phyloP scores from a whole-genome alignment of 2,329 filamentous ascomycete genomes.

The Calonectria hongkongensis region DNA sequence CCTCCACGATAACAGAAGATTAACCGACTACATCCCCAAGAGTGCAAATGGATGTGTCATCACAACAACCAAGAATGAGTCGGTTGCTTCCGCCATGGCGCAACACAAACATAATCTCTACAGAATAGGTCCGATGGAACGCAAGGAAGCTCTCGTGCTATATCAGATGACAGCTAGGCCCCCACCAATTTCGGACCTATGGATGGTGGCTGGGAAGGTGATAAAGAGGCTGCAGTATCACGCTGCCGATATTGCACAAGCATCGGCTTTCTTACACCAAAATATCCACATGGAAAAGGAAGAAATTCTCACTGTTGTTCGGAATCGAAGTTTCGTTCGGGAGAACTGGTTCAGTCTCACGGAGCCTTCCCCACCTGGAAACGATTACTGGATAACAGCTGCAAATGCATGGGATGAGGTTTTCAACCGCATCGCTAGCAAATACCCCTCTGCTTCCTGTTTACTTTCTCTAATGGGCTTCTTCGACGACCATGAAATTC shows the following conservation, averaged over 20 bases:
- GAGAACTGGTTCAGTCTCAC: neutral
- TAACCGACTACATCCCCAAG: neutral
- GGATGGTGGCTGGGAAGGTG: slow-evolving; percentile 14
- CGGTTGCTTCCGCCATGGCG: neutral
- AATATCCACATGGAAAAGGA: neutral
- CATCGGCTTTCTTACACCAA: neutral
- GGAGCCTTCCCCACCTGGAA: neutral
- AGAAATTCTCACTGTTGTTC: neutral
- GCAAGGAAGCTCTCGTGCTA: slow-evolving; percentile 11
- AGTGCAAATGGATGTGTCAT: neutral
- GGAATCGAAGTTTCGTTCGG: neutral
- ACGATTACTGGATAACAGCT: neutral
- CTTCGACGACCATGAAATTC: slow-evolving; percentile 1
- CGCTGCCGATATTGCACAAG: slow-evolving; percentile 14
- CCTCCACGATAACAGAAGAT: neutral
- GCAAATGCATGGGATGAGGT: slow-evolving; percentile 1
- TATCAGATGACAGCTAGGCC: neutral
- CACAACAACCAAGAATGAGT: slow-evolving; percentile 2
- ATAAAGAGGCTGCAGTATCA: neutral
- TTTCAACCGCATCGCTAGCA: neutral
- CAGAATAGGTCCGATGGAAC: neutral
- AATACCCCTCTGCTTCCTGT: neutral
- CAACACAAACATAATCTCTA: neutral
- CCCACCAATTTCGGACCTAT: neutral
- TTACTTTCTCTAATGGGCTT: slow-evolving; percentile 18